phyloP scores from a whole-genome alignment of 805 yeast genomes.

The Saturnispora besseyi region DNA sequence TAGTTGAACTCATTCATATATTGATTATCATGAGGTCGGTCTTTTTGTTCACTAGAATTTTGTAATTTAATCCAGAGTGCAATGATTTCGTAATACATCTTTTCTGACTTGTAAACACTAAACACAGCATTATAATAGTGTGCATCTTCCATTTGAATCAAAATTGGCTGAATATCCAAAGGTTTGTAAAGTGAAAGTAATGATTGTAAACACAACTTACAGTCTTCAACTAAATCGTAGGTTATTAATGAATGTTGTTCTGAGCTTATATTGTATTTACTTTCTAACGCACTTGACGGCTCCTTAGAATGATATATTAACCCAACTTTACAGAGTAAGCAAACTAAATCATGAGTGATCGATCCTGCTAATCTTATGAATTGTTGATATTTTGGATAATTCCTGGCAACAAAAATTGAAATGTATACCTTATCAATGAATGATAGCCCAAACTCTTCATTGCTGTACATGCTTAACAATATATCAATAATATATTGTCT shows the following conservation, averaged over 20 bases:
- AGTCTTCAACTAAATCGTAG: conserved; percentile 30
- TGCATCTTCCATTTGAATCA: conserved; percentile 44
- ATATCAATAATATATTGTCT: conserved; percentile 76
- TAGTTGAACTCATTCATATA: background rate
- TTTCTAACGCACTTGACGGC: background rate
- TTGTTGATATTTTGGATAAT: conserved; percentile 78
- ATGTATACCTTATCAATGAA: conserved; percentile 29
- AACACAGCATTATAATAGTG: conserved; percentile 52
- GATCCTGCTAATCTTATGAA: conserved; percentile 66
- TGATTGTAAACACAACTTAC: conserved; percentile 70
- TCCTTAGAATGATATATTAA: background rate
- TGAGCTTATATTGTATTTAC: background rate
- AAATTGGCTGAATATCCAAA: conserved; percentile 37
- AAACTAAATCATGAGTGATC: conserved; percentile 39
- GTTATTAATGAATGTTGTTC: conserved; percentile 18
- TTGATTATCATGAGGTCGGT: background rate
- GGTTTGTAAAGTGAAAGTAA: conserved; percentile 62
- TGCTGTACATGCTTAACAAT: conserved; percentile 48
- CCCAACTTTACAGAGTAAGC: conserved; percentile 34
- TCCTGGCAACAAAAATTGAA: conserved; percentile 68
- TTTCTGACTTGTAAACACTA: conserved; percentile 45
- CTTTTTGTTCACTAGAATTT: conserved; percentile 7
- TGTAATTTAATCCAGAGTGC: conserved; percentile 39
- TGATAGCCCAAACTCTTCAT: conserved; percentile 26
- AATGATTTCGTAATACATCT: conserved; percentile 43